A percentile compares a stretch with the other conserved stretches of the same genome.
These are phyloP conservation scores for Ogataea sp. DNA, from an alignment of 805 yeast species.

Conservation along the genomic window DNA sequence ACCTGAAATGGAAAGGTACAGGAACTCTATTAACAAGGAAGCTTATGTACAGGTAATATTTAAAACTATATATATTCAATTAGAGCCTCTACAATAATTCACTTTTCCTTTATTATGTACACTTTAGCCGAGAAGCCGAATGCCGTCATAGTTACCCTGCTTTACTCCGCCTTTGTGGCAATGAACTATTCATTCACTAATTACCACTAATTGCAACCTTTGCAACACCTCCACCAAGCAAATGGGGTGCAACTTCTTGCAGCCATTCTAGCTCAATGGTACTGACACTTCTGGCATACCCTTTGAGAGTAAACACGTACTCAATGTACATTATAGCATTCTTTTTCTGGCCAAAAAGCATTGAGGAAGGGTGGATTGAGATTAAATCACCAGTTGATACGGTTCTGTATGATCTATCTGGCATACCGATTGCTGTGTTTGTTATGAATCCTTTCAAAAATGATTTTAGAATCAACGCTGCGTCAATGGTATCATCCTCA, in stretches of 20 bases:
- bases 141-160: background rate
- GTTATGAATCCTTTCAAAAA: conserved; percentile 79
- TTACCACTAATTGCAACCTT: background rate
- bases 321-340: conserved; percentile 94
- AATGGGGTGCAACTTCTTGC: conserved; percentile 69
- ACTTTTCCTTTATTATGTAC: too few relatives aligned
- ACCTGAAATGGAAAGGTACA: too few relatives aligned
- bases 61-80: too few relatives aligned
- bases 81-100: too few relatives aligned
- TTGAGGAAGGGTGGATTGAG: conserved; percentile 85
- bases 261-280: conserved; percentile 79
- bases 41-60: too few relatives aligned
- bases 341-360: conserved; percentile 70
- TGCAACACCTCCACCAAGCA: conserved; percentile 19
- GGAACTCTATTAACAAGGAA: too few relatives aligned
- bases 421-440: conserved; percentile 90
- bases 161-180: too few relatives aligned
- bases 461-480: conserved; percentile 58
- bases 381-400: conserved; percentile 77
- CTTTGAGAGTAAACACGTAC: conserved; percentile 86
- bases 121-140: too few relatives aligned
- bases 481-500: conserved; percentile 30
- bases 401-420: conserved; percentile 88
- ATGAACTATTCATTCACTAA: background rate
- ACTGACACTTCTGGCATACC: conserved; percentile 87